Percentiles rank a stretch among this genome's conserved stretches.
Conservation (phyloP, 2,329 filamentous ascomycete genomes). For the Lachnellula willkommii region DNA sequence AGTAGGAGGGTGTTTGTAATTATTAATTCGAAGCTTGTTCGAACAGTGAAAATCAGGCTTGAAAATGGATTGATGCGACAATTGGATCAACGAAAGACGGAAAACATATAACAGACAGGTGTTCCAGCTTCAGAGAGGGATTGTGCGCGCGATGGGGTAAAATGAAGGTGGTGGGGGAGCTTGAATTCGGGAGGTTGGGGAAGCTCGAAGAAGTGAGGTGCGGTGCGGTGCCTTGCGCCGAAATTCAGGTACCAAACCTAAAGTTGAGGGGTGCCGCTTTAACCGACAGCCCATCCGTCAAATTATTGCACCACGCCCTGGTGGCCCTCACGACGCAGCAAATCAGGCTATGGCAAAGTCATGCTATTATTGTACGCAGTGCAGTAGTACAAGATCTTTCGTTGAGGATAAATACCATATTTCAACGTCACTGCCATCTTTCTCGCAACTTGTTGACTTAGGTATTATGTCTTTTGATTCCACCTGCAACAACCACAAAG, state of each 20-base stretch:
- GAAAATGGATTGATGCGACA: background rate
- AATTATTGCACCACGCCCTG: background rate
- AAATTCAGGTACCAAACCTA: background rate
- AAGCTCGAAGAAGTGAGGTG: background rate
- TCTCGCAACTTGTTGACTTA: background rate
- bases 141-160: background rate
- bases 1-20: background rate
- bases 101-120: background rate
- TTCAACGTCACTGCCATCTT: background rate
- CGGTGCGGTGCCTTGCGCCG: background rate
- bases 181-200: background rate
- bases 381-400: background rate
- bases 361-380: background rate
- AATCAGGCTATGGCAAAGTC: background rate
- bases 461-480: no score
- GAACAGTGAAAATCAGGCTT: background rate
- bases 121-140: background rate
- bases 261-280: background rate
- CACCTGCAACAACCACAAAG: no score
- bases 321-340: background rate
- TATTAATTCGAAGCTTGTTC: background rate
- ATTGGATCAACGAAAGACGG: conserved; percentile 1
- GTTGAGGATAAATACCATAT: background rate
- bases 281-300: background rate
- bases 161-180: conserved; percentile 2